A percentile compares a stretch with the other conserved stretches of the same genome.
Evolutionary conservation across 768 basidiomycete species (phyloP).

Genomic region (Kwoniella botswanensis): DNA sequence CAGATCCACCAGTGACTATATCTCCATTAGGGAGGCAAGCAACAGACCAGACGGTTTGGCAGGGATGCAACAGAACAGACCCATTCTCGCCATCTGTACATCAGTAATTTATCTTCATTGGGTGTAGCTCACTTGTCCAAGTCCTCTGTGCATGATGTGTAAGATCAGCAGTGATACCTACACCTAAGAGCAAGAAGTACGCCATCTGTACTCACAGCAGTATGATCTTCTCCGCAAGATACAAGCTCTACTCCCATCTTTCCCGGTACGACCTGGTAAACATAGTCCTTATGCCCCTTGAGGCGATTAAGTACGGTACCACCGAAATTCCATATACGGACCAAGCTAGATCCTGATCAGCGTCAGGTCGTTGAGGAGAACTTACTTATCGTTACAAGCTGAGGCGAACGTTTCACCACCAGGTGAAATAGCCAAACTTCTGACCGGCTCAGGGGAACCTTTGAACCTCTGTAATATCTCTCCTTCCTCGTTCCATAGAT

Average conservation of each 20-base stretch:
- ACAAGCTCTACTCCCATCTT: conserved; percentile 25
- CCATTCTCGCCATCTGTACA: neutral
- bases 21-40: conserved; percentile 51
- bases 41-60: conserved; percentile 56
- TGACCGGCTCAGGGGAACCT: conserved; percentile 44
- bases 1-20: conserved; percentile 53
- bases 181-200: too few relatives aligned
- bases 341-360: conserved; percentile 27
- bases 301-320: conserved; percentile 34
- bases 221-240: conserved; percentile 55
- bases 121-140: conserved; percentile 37
- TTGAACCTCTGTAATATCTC: conserved; percentile 30
- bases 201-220: conserved; percentile 32
- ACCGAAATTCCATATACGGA: conserved; percentile 40
- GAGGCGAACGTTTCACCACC: conserved; percentile 32
- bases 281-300: conserved; percentile 51
- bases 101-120: neutral
- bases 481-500: conserved; percentile 40
- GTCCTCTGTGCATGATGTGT: conserved; percentile 23
- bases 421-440: conserved; percentile 38
- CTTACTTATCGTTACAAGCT: conserved; percentile 55
- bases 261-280: conserved; percentile 40
- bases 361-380: neutral
- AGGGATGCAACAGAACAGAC: conserved; percentile 47
- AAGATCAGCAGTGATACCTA: neutral